These are phyloP conservation scores for Phytophthora pluvialis DNA, from an alignment of 352 stramenopile species.

Conservation along the genomic window DNA sequence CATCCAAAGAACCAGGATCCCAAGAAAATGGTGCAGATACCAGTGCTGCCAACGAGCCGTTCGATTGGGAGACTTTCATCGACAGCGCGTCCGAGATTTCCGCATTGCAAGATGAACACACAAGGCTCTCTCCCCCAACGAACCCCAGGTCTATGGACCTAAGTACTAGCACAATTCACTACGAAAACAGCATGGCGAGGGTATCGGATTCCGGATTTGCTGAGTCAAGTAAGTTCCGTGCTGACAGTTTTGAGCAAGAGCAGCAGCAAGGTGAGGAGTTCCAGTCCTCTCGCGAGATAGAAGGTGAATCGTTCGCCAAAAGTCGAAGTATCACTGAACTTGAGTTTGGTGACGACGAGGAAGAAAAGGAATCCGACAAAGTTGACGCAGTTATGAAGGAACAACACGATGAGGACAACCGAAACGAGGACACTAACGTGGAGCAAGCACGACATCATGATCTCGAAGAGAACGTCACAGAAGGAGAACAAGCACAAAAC, in stretches of 20 bases:
- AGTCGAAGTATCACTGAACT: slow-evolving; percentile 16
- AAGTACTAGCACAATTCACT: slow-evolving; percentile 34
- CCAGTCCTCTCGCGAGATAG: not conserved
- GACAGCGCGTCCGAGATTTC: slow-evolving; percentile 55
- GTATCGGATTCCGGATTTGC: slow-evolving; percentile 6
- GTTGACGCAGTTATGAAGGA: slow-evolving; percentile 10
- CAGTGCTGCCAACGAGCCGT: slow-evolving; percentile 31
- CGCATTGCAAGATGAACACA: slow-evolving; percentile 27
- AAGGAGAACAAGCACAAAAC: slow-evolving; percentile 16
- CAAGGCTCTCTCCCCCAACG: slow-evolving; percentile 14
- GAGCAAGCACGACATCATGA: slow-evolving; percentile 7
- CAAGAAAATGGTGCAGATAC: slow-evolving; percentile 21
- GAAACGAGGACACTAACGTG: slow-evolving; percentile 2
- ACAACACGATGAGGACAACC: not conserved
- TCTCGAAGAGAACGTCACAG: slow-evolving; percentile 8
- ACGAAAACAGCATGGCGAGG: slow-evolving; percentile 21
- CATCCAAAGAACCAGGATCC: slow-evolving; percentile 13
- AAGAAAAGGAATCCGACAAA: slow-evolving; percentile 39
- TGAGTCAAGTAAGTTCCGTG: not conserved
- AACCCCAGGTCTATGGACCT: slow-evolving; percentile 20
- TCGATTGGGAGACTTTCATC: slow-evolving; percentile 78
- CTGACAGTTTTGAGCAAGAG: slow-evolving; percentile 13
- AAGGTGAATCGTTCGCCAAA: slow-evolving; percentile 9
- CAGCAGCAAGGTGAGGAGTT: slow-evolving; percentile 12
- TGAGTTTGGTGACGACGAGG: slow-evolving; percentile 39